A percentile compares a stretch with the other conserved stretches of the same genome.
Evolutionary conservation across 2,329 filamentous ascomycete genomes (phyloP).

Genomic region (Sarocladium strictum): DNA sequence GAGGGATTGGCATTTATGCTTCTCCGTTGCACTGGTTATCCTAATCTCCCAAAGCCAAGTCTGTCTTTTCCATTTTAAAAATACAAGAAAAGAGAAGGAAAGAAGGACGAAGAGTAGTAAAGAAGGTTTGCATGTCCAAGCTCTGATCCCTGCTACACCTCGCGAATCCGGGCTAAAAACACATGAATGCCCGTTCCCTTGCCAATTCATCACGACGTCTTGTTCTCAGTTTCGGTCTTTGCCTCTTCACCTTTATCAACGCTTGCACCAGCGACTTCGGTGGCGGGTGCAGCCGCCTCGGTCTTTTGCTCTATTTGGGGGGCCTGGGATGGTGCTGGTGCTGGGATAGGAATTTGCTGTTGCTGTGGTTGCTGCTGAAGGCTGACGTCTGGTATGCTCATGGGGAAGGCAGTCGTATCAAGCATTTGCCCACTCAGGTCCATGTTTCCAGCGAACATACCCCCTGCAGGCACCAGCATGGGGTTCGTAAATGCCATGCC

Average conservation of each 20-base stretch:
- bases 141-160: no score
- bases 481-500: background rate
- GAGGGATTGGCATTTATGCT: no score
- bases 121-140: no score
- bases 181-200: no score
- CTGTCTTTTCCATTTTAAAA: no score
- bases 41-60: no score
- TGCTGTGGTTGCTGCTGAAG: constrained; percentile 6
- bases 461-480: background rate
- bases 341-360: background rate
- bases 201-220: background rate
- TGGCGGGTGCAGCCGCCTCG: background rate
- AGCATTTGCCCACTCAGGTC: background rate
- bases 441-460: background rate
- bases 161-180: no score
- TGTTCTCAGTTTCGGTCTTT: background rate
- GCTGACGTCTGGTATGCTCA: background rate
- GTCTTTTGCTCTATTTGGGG: constrained; percentile 7
- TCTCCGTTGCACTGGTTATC: no score
- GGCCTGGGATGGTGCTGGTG: background rate
- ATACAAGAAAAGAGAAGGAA: background rate
- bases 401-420: background rate
- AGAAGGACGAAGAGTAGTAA: no score
- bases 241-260: background rate
- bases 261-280: background rate